phyloP scores from a whole-genome alignment of 768 basidiomycete species.

The Termitomyces sp. region DNA sequence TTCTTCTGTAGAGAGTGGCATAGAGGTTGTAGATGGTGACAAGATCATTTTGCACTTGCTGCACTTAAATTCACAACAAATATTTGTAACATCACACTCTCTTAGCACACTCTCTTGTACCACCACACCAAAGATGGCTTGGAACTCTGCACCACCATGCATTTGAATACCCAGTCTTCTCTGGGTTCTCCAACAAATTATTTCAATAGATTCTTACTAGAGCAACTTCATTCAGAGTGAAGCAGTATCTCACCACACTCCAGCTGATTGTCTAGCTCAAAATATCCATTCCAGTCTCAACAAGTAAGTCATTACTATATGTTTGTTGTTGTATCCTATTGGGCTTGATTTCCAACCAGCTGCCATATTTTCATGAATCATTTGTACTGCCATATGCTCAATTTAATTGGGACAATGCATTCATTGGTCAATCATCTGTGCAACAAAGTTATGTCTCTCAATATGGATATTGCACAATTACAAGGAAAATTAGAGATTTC shows the following conservation, averaged over 20 bases:
- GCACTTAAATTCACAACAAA: neutral
- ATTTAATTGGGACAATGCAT: neutral
- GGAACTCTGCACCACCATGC: neutral
- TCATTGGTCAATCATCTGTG: neutral
- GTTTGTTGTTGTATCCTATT: too few relatives aligned
- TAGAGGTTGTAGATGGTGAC: neutral
- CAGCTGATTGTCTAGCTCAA: neutral
- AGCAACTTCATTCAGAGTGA: neutral
- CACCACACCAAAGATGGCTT: neutral
- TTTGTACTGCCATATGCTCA: neutral
- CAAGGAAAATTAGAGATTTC: neutral
- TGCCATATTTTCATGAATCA: too few relatives aligned
- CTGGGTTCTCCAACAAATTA: neutral
- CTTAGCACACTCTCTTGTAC: neutral
- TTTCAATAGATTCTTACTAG: neutral
- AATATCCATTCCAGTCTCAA: neutral
- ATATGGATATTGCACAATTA: neutral
- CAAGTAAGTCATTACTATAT: too few relatives aligned
- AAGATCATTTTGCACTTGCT: neutral
- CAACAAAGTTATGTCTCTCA: neutral
- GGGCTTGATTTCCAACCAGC: too few relatives aligned
- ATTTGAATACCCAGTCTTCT: neutral
- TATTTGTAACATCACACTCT: neutral
- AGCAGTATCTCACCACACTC: neutral
- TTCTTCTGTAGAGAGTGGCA: neutral